Conservation (phyloP, 352 stramenopile genomes). For the Pythium dissimile region DNA sequence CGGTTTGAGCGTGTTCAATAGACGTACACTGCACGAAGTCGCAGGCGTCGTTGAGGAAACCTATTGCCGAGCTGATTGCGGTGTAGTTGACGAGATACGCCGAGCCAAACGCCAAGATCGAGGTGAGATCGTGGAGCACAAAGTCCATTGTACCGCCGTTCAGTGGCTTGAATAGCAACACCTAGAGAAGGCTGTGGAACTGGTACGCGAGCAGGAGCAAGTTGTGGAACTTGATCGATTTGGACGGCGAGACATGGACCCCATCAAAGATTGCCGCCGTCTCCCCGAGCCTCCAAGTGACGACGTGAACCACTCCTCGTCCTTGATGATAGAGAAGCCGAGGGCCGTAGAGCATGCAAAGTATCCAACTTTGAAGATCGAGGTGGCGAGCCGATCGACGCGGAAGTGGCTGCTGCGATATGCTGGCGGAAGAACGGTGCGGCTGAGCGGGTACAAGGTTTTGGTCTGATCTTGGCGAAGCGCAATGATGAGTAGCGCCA, state of each 20-base stretch:
- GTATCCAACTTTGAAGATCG: slow-evolving; percentile 60
- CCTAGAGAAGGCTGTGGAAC: slow-evolving; percentile 38
- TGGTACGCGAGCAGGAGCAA: slow-evolving; percentile 41
- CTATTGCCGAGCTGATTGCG: slow-evolving; percentile 32
- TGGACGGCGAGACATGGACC: slow-evolving; percentile 8
- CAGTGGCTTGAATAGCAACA: slow-evolving; percentile 39
- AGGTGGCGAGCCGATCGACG: slow-evolving; percentile 49
- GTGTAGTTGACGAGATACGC: slow-evolving; percentile 45
- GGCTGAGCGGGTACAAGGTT: no score
- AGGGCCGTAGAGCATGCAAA: slow-evolving; percentile 34
- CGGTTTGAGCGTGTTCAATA: no score
- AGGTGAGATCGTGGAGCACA: slow-evolving; percentile 37
- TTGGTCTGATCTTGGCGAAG: no score
- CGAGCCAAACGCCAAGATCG: slow-evolving; percentile 38
- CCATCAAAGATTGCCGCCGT: no score
- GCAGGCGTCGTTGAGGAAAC: slow-evolving; percentile 40
- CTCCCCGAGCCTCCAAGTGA: not conserved
- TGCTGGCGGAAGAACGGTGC: no score
- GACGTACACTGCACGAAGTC: slow-evolving; percentile 41
- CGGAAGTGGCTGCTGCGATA: no score
- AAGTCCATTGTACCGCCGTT: slow-evolving; percentile 45
- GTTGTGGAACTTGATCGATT: slow-evolving; percentile 32
- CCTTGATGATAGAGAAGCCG: slow-evolving; percentile 15
- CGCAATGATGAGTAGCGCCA: no score
- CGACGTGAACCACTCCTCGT: not conserved